Percentiles rank a stretch among this genome's conserved stretches.
Evolutionary conservation across 768 basidiomycete genomes (phyloP).

Genomic region (Pleurotus tuoliensis): DNA sequence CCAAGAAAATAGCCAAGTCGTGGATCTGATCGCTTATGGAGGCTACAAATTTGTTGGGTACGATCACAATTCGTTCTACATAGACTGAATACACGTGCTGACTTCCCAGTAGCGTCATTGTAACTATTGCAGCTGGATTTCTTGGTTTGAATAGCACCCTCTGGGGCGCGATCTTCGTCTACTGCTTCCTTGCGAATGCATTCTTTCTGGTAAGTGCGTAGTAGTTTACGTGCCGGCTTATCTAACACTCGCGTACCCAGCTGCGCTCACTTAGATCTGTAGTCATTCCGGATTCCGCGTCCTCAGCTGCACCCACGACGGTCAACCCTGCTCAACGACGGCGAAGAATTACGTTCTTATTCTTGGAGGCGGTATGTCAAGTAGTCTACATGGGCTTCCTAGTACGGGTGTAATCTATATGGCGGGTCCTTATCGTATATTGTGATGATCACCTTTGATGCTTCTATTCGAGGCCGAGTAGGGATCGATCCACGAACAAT

Average conservation of each 20-base stretch:
- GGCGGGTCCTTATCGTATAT: no score
- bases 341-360: constrained; percentile 85
- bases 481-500: no score
- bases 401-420: constrained; percentile 40
- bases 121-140: constrained; percentile 71
- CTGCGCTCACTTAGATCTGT: constrained; percentile 91
- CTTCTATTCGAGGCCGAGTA: no score
- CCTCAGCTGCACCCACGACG: constrained; percentile 37
- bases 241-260: constrained; percentile 34
- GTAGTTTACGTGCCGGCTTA: background rate
- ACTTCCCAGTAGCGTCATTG: constrained; percentile 63
- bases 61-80: constrained; percentile 21
- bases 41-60: constrained; percentile 99
- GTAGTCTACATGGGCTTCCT: constrained; percentile 83
- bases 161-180: constrained; percentile 72
- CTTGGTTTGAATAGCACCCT: constrained; percentile 58
- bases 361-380: constrained; percentile 80
- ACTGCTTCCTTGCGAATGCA: constrained; percentile 84
- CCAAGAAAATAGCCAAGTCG: constrained; percentile 60
- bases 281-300: constrained; percentile 77
- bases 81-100: background rate
- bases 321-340: constrained; percentile 77
- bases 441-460: no score
- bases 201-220: constrained; percentile 77
- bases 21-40: constrained; percentile 87